Evolutionary conservation across 2,329 filamentous ascomycete genomes (phyloP), one percentile per base, ranked within the genome.

Genomic region (Talaromyces verruculosus): DNA sequence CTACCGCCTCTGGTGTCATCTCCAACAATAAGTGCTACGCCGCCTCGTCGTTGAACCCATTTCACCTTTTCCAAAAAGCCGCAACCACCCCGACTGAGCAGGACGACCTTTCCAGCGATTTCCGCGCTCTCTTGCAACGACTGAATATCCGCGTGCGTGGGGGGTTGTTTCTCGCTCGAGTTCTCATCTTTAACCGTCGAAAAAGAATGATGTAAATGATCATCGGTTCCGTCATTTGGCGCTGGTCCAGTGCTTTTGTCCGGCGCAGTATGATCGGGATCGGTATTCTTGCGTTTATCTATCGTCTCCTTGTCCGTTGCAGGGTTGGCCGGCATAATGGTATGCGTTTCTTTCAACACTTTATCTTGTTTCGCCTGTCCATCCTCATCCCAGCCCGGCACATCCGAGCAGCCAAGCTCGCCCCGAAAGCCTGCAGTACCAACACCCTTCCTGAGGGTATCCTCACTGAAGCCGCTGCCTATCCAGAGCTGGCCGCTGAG

Each of bases 11-110:
- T 91, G 66, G 91, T 90, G 76, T 97, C 91, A 77, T 99, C 95
- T 30, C 95, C 95, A 2, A 99, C 93, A 69, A 99, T 96, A 67
- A 99, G 83, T 41, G 92, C 95, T 67, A 93, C 85, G 22, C 91
- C 95, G 28, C 95, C 95, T 73, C 95, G 87, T 68, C 93, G 87
- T 77, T 99, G 95, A 13, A 91, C 92, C 95, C 95, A 99, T 81
- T 96, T 94, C 69, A 95, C 92, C 79, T 99, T 99, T 75, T 98
- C 94, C 67, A 97, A 80, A 76, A 99, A 99, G 5, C 95, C 95
- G 77, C 95, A 99, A 7, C 94, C 95, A 66, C 95, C 95, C 64
- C 95, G 88, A 77, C 92, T 96, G 65, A 99, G 83, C 62, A 99
- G 82, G 1, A 96, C 95, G 58, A 99, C 88, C 79, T 97, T 98